Evolutionary conservation across 495 filamentous ascomycete species (phyloP), one percentile per base, ranked within the genome.

Genomic region (Saxophila tyrrhenica): DNA sequence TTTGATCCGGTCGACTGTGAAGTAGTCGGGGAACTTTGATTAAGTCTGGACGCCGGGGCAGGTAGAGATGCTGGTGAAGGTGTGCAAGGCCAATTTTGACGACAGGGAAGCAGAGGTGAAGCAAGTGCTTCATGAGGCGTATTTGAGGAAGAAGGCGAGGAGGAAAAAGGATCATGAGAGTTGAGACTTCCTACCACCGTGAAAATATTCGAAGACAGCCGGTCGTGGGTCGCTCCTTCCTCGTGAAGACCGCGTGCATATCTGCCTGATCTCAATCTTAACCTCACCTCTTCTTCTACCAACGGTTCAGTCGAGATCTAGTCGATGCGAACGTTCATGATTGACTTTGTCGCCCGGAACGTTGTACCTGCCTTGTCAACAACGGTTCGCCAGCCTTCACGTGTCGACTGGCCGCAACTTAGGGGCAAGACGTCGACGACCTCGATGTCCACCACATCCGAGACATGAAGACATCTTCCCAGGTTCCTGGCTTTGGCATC

Each of bases 41-140:
- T 29, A 65, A 3, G 63, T 67, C 3, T 67, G 64, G 64, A 65
- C 62, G 21, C 55, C 60, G 10, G 64, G 62, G 56, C 62, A 67
- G 54, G 51, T 67, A 1, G 60, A 67, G 22, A 67, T 56, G 58
- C 54, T 67, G 25, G 54, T 67, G 24, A 63, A 58, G 39, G 59
- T 61, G 3, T 64, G 59, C 48, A 38, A 54, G 11, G 52, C 41
- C 39, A 65, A 67, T 44, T 65, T 57, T 44, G 38, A 56, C 29
- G 55, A 56, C 24, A 62, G 62, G 1, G 25, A 65, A 47, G 58
- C 29, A 2, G 49, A 50, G 39, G 49, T 67, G 25, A 65, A 65
- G 51, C 50, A 53, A 50, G 64, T 60, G 0, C 25, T 67, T 50
- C 52, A 50, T 22, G 56, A 63, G 17, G 60, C 62, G 47, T 67